These are phyloP conservation scores for Stachybotrys elegans DNA, from an alignment of 2,329 filamentous ascomycete species.

Conservation along the genomic window DNA sequence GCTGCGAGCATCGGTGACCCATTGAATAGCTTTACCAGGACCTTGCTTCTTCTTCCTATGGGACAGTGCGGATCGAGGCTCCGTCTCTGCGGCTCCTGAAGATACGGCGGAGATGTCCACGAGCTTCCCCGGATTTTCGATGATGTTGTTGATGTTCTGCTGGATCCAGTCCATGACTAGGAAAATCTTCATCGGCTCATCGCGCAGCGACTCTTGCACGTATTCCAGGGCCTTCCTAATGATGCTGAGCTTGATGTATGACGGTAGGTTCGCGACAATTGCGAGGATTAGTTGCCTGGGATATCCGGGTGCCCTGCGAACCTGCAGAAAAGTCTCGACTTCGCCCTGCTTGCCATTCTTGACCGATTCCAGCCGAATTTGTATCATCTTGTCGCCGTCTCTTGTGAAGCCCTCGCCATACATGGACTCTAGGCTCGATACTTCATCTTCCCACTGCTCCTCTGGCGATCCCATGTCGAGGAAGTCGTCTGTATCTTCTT, in stretches of 20 bases:
- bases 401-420: conserved; percentile 69
- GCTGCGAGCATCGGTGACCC: conserved; percentile 55
- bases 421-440: conserved; percentile 77
- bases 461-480: conserved; percentile 46
- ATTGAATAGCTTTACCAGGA: conserved; percentile 56
- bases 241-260: conserved; percentile 89
- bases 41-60: conserved; percentile 29
- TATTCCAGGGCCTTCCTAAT: conserved; percentile 71
- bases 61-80: conserved; percentile 20
- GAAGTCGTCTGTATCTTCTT: conserved; percentile 32
- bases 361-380: conserved; percentile 59
- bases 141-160: conserved; percentile 73
- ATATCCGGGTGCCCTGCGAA: conserved; percentile 70
- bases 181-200: conserved; percentile 86
- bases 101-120: conserved; percentile 78
- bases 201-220: conserved; percentile 64
- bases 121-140: conserved; percentile 78
- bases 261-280: conserved; percentile 68
- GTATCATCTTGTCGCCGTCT: conserved; percentile 59
- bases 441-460: conserved; percentile 79
- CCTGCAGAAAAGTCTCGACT: conserved; percentile 56
- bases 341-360: conserved; percentile 43
- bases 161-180: conserved; percentile 90
- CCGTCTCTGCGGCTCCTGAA: conserved; percentile 57
- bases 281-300: conserved; percentile 66